Percentiles rank a stretch among this genome's conserved stretches.
These are phyloP conservation scores for Stemphylium lycopersici DNA, from an alignment of 2,329 filamentous ascomycete species.

Conservation along the genomic window DNA sequence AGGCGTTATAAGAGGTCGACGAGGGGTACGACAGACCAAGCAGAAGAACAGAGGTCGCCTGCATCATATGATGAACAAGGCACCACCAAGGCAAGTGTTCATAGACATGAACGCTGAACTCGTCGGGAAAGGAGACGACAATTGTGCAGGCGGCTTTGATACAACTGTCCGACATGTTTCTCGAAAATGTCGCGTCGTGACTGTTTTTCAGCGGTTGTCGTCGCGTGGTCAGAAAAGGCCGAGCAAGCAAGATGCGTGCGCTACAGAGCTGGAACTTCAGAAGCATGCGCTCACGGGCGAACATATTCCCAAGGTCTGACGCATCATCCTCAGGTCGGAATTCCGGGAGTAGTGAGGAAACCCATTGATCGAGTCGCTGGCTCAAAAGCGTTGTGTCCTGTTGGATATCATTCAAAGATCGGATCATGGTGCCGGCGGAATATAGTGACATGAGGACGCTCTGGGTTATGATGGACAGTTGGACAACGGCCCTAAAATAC, in stretches of 20 bases:
- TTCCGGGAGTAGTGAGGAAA: constrained; percentile 33
- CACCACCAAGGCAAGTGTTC: constrained; percentile 51
- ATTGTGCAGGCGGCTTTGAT: constrained; percentile 46
- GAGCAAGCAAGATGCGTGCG: constrained; percentile 50
- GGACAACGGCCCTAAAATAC: constrained; percentile 34
- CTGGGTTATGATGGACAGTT: constrained; percentile 43
- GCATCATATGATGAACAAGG: constrained; percentile 49
- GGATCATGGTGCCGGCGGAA: constrained; percentile 39
- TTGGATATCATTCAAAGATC: constrained; percentile 44
- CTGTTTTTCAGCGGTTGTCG: constrained; percentile 23
- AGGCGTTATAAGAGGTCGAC: constrained; percentile 24
- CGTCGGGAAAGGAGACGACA: constrained; percentile 45
- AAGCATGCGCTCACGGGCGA: constrained; percentile 36
- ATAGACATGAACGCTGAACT: constrained; percentile 39
- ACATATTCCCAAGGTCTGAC: constrained; percentile 1
- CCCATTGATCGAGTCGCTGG: constrained; percentile 46
- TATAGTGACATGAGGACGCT: constrained; percentile 47
- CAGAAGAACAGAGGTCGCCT: constrained; percentile 48
- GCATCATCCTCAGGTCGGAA: constrained; percentile 34
- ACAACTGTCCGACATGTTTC: constrained; percentile 42
- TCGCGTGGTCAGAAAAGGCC: constrained; percentile 45
- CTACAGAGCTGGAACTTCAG: constrained; percentile 46
- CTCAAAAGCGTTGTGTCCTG: constrained; percentile 40
- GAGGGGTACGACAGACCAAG: constrained; percentile 44
- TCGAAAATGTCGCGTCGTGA: constrained; percentile 35